These are phyloP conservation scores for Xylariaceae sp. DNA, from an alignment of 2,329 filamentous ascomycete genomes.

Conservation along the genomic window DNA sequence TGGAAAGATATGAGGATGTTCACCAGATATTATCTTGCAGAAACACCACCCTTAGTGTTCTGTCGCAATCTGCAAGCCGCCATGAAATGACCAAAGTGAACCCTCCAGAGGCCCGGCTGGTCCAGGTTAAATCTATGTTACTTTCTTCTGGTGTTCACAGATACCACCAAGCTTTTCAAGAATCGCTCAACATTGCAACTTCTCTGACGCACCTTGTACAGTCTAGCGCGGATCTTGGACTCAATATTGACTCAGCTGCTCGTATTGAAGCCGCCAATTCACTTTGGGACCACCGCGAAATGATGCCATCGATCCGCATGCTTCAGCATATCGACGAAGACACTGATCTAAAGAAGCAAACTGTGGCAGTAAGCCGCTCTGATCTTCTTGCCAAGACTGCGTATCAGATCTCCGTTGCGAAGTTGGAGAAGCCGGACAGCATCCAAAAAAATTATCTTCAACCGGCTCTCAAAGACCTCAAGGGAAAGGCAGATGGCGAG, in stretches of 20 bases:
- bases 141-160: slow-evolving; percentile 71
- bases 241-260: slow-evolving; percentile 73
- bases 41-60: slow-evolving; percentile 74
- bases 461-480: slow-evolving; percentile 78
- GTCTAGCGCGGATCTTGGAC: slow-evolving; percentile 63
- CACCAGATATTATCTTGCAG: slow-evolving; percentile 77
- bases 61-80: slow-evolving; percentile 67
- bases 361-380: slow-evolving; percentile 67
- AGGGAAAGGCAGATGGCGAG: slow-evolving; percentile 59
- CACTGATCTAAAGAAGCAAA: slow-evolving; percentile 61
- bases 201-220: slow-evolving; percentile 74
- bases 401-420: slow-evolving; percentile 82
- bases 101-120: slow-evolving; percentile 59
- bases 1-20: slow-evolving; percentile 66
- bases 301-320: slow-evolving; percentile 82
- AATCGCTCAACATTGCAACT: slow-evolving; percentile 81
- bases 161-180: slow-evolving; percentile 76
- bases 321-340: slow-evolving; percentile 68
- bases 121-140: slow-evolving; percentile 75
- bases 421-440: slow-evolving; percentile 83
- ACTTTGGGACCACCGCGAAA: slow-evolving; percentile 91
- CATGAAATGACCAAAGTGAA: slow-evolving; percentile 58
- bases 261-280: slow-evolving; percentile 83
- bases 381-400: slow-evolving; percentile 84
- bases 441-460: slow-evolving; percentile 85